phyloP scores from a whole-genome alignment of 148 eudicot genomes.

The Dysphania ambrosioides region DNA sequence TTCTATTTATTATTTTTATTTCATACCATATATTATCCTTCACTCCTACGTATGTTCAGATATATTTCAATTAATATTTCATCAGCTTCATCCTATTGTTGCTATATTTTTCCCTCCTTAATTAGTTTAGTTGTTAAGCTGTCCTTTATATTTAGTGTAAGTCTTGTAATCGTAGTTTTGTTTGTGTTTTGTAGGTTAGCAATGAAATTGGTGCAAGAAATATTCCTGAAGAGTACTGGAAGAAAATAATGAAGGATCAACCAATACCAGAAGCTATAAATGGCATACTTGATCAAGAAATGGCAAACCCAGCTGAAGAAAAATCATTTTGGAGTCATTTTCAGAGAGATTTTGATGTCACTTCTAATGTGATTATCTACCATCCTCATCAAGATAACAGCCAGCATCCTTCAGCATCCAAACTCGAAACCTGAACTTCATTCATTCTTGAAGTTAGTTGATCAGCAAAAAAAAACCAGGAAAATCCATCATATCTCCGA shows the following conservation, averaged over 20 bases:
- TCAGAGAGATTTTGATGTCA: conserved; percentile 33
- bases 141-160: no score
- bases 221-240: conserved; percentile 40
- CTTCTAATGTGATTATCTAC: conserved; percentile 36
- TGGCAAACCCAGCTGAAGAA: neutral
- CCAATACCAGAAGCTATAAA: conserved; percentile 38
- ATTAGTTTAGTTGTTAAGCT: no score
- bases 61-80: no score
- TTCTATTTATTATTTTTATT: no score
- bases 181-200: conserved; percentile 22
- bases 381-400: conserved; percentile 24
- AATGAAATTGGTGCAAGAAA: conserved; percentile 32
- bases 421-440: neutral
- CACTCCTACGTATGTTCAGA: no score
- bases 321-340: conserved; percentile 24
- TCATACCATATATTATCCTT: no score
- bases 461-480: no score
- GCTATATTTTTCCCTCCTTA: no score
- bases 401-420: neutral
- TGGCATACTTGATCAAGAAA: conserved; percentile 28
- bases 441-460: no score
- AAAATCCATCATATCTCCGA: no score
- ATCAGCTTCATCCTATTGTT: no score
- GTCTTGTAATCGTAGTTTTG: neutral
- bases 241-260: conserved; percentile 30